Base-by-base conservation (phyloP, 805 yeast genomes). In the Brettanomyces naardenensis region DNA sequence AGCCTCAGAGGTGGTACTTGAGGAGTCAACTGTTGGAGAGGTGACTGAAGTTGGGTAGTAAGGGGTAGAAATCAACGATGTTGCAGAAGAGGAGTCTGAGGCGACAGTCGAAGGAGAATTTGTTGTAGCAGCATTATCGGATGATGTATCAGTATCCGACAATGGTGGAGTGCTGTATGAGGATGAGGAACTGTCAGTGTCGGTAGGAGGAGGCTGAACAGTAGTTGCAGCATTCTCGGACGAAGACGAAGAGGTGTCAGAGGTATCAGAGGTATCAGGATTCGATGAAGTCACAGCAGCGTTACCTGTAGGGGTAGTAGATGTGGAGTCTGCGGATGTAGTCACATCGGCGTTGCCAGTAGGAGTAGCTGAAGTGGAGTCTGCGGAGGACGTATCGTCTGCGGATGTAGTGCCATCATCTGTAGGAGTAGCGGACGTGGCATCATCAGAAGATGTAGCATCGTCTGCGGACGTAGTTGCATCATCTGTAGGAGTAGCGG, bases 191-290 rank as follows among this genome's bases (percentile, higher is more conserved):
- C 6, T 18, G 6, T 6, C 30, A 6, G 26, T 11, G 26, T 9
- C 26, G 11, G 26, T 9, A 23, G 26, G 11, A 23, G 26, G 26
- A 23, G 26, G 11, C 11, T 7, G 10, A 23, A 23, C 26, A 23
- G 26, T 23, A 23, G 26, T 23, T 7, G 26, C 26, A 23, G 26
- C 26, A 11, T 23, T 23, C 26, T 23, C 26, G 26, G 43, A 31
- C n/a, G n/a, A n/a, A n/a, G n/a, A n/a, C n/a, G n/a, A n/a, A n/a
- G n/a, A n/a, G n/a, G n/a, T n/a, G n/a, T n/a, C n/a, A 23, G 35
- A 9, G 6, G 33, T 32, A 15, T 26, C 10, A 22, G 35, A 19
- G 17, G 33, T 18, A 4, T 43, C 10, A n/a, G 33, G 14, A 3
- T 7, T 2, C 7, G 19, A 17, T 13, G 33, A 13, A 32, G 26